A percentile compares a stretch with the other conserved stretches of the same genome.
Evolutionary conservation across 2,329 filamentous ascomycete genomes (phyloP).

Genomic region (Aspergillus arachidicola): DNA sequence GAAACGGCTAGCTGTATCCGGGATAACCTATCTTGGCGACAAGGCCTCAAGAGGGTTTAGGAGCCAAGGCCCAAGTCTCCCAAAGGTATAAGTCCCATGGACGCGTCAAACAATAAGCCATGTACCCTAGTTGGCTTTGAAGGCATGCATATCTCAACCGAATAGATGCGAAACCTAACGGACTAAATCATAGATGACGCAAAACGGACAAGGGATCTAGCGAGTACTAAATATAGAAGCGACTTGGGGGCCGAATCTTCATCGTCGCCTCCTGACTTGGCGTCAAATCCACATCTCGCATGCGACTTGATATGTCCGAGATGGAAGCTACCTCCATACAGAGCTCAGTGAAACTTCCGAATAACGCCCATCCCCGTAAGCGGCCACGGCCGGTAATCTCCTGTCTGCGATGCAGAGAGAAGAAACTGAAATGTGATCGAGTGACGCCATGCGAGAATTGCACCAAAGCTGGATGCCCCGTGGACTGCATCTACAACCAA

Average conservation of each 20-base stretch:
- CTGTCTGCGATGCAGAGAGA: slow-evolving; percentile 28
- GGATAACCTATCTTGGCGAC: too few relatives aligned
- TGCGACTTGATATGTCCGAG: background rate
- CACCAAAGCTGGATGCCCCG: slow-evolving; percentile 18
- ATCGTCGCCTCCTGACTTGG: background rate
- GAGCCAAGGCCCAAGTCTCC: too few relatives aligned
- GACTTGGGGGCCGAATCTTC: background rate
- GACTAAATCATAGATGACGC: too few relatives aligned
- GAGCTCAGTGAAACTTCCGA: background rate
- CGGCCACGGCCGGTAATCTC: slow-evolving; percentile 27
- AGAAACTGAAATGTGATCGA: slow-evolving; percentile 31
- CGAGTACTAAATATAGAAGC: background rate
- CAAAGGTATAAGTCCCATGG: too few relatives aligned
- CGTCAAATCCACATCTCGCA: background rate
- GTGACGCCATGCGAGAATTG: slow-evolving; percentile 27
- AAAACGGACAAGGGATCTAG: too few relatives aligned
- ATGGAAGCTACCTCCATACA: background rate
- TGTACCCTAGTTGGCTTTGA: too few relatives aligned
- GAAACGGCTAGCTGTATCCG: too few relatives aligned
- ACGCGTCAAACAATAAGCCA: too few relatives aligned
- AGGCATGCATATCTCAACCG: too few relatives aligned
- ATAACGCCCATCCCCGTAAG: slow-evolving; percentile 17
- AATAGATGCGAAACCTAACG: too few relatives aligned
- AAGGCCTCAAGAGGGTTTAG: too few relatives aligned
- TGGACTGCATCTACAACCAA: slow-evolving; percentile 22